Conservation (phyloP, 768 basidiomycete genomes). For the Pulveroboletus sp. region DNA sequence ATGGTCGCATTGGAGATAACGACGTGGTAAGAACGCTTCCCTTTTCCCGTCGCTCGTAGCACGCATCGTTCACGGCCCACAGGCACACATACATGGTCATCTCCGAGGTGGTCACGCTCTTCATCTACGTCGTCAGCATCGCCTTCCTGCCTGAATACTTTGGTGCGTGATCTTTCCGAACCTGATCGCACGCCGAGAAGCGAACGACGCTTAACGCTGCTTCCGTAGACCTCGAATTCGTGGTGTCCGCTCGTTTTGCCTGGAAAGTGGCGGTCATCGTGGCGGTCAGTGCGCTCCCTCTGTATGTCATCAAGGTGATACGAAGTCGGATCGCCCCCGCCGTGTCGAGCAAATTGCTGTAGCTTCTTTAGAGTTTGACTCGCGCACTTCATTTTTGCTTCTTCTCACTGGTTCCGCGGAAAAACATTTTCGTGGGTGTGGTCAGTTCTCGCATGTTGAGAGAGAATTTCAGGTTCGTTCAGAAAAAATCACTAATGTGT, state of each 20-base stretch:
- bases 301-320: conserved; percentile 87
- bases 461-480: not conserved
- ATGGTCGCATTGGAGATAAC: conserved; percentile 99
- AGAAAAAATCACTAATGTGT: not conserved
- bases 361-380: conserved; percentile 18
- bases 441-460: too few relatives aligned
- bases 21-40: conserved; percentile 63
- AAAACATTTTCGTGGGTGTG: too few relatives aligned
- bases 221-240: conserved; percentile 80
- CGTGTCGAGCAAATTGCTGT: conserved; percentile 86
- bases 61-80: not conserved
- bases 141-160: conserved; percentile 96
- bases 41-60: not conserved
- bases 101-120: conserved; percentile 82
- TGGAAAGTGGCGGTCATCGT: conserved; percentile 97
- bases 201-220: not conserved
- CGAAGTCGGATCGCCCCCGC: conserved; percentile 86
- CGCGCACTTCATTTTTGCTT: too few relatives aligned
- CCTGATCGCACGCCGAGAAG: not conserved
- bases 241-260: conserved; percentile 79
- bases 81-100: conserved; percentile 97
- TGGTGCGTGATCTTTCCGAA: conserved; percentile 49
- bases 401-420: too few relatives aligned
- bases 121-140: conserved; percentile 88
- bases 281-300: conserved; percentile 85